Evolutionary conservation across 2,329 filamentous ascomycete genomes (phyloP), one percentile per base, ranked within the genome.

Genomic region (Fusarium compactum): DNA sequence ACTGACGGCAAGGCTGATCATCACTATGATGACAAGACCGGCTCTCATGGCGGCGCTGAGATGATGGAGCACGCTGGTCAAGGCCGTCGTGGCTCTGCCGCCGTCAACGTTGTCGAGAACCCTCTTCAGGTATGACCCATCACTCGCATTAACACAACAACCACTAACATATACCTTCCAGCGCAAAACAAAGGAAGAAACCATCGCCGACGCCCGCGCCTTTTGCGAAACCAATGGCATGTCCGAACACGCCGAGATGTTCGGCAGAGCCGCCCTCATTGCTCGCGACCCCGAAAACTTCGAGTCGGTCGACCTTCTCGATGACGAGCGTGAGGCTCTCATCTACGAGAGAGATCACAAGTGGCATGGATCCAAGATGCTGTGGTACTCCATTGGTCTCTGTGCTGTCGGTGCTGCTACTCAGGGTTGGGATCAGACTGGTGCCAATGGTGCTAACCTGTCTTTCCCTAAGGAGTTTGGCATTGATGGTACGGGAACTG

Each of bases 381-480:
- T 93, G 8, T 91, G 89, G 81, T 84, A 90, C 66, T 91, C 90
- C 34, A 91, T 93, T 65, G 82, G 86, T 5, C 86, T 89, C 16
- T 91, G 89, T 77, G 91, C 90, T 46, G 86, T 92, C 52, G 90
- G 89, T 58, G 90, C 90, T 29, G 89, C 89, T 15, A 88, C 91
- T 25, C 87, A 90, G 71, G 89, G 89, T 16, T 91, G 89, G 89
- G 89, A 91, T 73, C 79, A 90, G 78, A 90, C 89, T 15, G 89
- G 87, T 52, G 81, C 82, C 63, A 90, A 90, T 69, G 87, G 88
- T 34, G 89, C 89, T 62, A 91, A 87, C 67, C 80, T 91, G 66
- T 88, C 85, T 64, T 90, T 90, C 74, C 87, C 87, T 0, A 25
- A 79, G 76, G 55, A 81, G 74, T 76, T 85, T 78, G 80, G 80